Evolutionary conservation across 768 basidiomycete genomes (phyloP), one percentile per base, ranked within the genome.

Genomic region (Serendipita indica): DNA sequence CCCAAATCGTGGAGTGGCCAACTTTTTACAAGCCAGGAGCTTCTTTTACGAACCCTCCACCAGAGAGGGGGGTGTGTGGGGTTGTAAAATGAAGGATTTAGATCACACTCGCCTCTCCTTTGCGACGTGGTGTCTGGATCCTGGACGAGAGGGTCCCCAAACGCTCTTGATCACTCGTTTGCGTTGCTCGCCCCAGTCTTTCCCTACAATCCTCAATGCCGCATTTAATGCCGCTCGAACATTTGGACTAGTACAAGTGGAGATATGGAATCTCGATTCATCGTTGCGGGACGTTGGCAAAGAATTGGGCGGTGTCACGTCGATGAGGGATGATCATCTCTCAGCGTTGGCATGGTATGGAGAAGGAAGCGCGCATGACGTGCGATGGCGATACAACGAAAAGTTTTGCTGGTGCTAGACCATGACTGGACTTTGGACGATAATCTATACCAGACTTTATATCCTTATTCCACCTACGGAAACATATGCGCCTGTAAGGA

Each of bases 401-500:
- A 75, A 72, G 77, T 76, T 54, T 54, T 54, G 16, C 30, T 54
- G 49, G 49, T 54, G 49, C 30, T 54, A 54, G 25, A 7, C 10
- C 10, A 37, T 37, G 35, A 37, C 18, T 37, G 10, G 10, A 46
- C 43, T 10, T 14, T 13, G 43, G 25, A n/a, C n/a, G n/a, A n/a
- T n/a, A n/a, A n/a, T n/a, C n/a, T n/a, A n/a, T n/a, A n/a, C n/a
- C n/a, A n/a, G n/a, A n/a, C n/a, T n/a, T n/a, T n/a, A n/a, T 7
- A 54, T 54, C 10, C 16, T 4, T 54, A 7, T 3, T 54, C 20
- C 22, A 28, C 63, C 70, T 7, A 69, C 70, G 3, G 63, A 65
- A 16, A 80, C 73, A 64, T 86, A 87, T 65, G 79, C 82, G 13
- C 79, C 81, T 60, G 82, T 74, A n/a, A 27, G 20, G 0, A 72